A percentile compares a stretch with the other conserved stretches of the same genome.
These are phyloP conservation scores for Vigna angularis DNA, from an alignment of 306 rosid genomes.

Conservation along the genomic window DNA sequence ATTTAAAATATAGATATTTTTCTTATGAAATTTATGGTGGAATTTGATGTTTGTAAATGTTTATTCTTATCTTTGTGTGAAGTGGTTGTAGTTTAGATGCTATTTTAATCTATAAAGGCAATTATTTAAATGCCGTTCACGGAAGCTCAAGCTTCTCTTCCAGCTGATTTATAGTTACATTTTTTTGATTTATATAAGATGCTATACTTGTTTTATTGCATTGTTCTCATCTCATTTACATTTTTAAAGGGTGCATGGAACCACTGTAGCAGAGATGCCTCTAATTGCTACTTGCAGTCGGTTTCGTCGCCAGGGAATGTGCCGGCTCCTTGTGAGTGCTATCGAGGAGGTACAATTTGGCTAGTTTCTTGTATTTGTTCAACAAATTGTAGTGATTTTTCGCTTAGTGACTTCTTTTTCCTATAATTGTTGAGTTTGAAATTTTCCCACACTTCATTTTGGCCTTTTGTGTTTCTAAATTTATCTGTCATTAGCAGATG, in stretches of 20 bases:
- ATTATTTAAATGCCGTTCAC: constrained; percentile 29
- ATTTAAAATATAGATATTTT: constrained; percentile 22
- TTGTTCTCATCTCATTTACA: constrained; percentile 36
- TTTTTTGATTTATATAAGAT: constrained; percentile 19
- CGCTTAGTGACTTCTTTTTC: constrained; percentile 8
- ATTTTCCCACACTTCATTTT: constrained; percentile 31
- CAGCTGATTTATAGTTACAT: constrained; percentile 32
- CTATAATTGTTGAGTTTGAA: constrained; percentile 6
- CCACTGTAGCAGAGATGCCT: constrained; percentile 94
- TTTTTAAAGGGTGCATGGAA: constrained; percentile 84
- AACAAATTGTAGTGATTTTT: constrained; percentile 2
- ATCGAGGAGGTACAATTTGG: constrained; percentile 77
- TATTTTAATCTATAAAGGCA: constrained; percentile 32
- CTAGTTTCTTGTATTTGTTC: constrained; percentile 35
- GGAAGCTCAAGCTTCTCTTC: constrained; percentile 34
- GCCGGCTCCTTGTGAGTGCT: constrained; percentile 80
- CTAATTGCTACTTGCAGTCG: constrained; percentile 94
- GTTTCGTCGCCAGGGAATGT: constrained; percentile 96
- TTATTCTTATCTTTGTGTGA: constrained; percentile 14
- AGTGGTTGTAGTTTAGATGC: constrained; percentile 18
- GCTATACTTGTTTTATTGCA: constrained; percentile 9
- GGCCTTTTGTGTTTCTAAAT: constrained; percentile 31
- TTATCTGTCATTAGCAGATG: constrained; percentile 64
- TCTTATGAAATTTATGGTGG: constrained; percentile 33
- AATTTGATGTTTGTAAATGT: constrained; percentile 15